Evolutionary conservation across 257 asterid genomes (phyloP).

Genomic region (Anisodus acutangulus): DNA sequence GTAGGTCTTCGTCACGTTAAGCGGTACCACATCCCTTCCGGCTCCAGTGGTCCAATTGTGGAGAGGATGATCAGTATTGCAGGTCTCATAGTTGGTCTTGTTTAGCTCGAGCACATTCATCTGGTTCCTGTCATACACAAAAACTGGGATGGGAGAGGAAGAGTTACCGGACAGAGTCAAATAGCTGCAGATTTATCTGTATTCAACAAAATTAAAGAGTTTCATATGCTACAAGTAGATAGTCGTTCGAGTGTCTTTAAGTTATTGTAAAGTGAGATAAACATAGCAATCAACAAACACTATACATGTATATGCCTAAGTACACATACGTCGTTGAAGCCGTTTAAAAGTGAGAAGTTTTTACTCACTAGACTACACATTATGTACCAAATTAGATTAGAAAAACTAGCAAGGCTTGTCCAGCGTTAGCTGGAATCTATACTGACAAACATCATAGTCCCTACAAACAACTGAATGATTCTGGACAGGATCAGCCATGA

Average conservation of each 20-base stretch:
- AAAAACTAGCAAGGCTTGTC: neutral
- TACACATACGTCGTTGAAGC: neutral
- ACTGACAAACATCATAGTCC: neutral
- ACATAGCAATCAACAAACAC: neutral
- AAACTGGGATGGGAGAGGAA: slow-evolving; percentile 48
- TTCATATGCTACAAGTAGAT: neutral
- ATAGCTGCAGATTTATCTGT: neutral
- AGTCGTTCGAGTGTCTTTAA: neutral
- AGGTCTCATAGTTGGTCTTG: slow-evolving; percentile 62
- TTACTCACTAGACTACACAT: neutral
- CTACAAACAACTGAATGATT: slow-evolving; percentile 28
- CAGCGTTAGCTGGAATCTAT: slow-evolving; percentile 23
- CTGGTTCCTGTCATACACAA: slow-evolving; percentile 77
- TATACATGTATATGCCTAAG: neutral
- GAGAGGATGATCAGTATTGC: slow-evolving; percentile 62
- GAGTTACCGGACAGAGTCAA: neutral
- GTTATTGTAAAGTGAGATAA: neutral
- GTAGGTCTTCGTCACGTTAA: slow-evolving; percentile 64
- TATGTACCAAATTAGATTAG: neutral
- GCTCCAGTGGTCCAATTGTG: slow-evolving; percentile 90
- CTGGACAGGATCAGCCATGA: slow-evolving; percentile 22
- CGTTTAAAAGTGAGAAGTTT: neutral
- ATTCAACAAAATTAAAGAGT: neutral
- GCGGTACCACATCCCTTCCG: slow-evolving; percentile 93
- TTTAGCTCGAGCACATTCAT: slow-evolving; percentile 80